Base-by-base conservation (phyloP, 2,329 filamentous ascomycete species). In the Penicillium verrucosum region DNA sequence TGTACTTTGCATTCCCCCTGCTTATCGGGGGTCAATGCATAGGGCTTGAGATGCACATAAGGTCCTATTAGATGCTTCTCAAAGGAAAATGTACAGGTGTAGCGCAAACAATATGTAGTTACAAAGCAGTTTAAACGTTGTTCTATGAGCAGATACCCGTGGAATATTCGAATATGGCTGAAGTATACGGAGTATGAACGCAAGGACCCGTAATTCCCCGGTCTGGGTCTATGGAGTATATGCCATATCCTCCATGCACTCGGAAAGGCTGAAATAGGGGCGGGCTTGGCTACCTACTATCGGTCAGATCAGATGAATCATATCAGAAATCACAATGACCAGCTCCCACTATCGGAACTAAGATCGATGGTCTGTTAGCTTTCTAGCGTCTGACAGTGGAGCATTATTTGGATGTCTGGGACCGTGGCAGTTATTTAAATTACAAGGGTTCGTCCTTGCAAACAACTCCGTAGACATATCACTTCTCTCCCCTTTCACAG, bases 371-470 rank as follows among this genome's bases (percentile, higher is more conserved):
- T 46, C 40, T 41, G 49, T 36, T 34, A 40, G 41, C 29, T 46
- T 60, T 62, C 56, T 65, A 64, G 61, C 51, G 57, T 60, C 56
- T 50, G 48, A 60, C 47, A 47, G 68, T 68, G 68, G 66, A 64
- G 61, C 60, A 53, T 53, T 41, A 43, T 29, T 29, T 40, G 12
- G 18, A n/a, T 43, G 53, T 58, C 18, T 57, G 51, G 37, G 46
- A 45, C 48, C 43, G 44, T 18, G 29, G 16, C 49, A 51, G 49
- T 60, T 65, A 63, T 66, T 65, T 66, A 65, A 65, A 65, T 59
- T 59, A 61, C 61, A 58, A 57, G 50, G 27, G 38, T 30, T 43
- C 42, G 59, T 63, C 63, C 64, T 63, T 66, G 61, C 63, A 64
- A 51, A n/a, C 16, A 58, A 43, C 60, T 66, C 61, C 14, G 12